Base-by-base conservation (phyloP, 495 filamentous ascomycete genomes). In the Recurvomyces mirabilis region DNA sequence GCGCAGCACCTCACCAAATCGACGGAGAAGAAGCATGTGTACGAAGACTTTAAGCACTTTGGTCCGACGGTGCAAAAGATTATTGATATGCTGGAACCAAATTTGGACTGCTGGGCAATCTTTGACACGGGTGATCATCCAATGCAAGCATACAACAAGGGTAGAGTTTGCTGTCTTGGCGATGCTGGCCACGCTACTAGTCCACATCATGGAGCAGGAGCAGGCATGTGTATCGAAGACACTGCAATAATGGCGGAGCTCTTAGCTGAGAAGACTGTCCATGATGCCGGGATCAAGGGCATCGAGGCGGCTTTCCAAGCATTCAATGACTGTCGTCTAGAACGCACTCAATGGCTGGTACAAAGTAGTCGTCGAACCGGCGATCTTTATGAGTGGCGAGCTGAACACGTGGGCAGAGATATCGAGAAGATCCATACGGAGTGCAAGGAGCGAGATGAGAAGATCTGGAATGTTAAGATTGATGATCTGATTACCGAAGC, bases 221-320 rank as follows among this genome's bases (percentile, higher is more conserved):
- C 48, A 1, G 48, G 34, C 1, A 51, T 51, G 22, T 38, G 34
- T 9, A 40, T 46, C 23, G 48, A 51, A 34, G 48, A 51, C 23
- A 35, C 43, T 2, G 23, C 23, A 7, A 24, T 46, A 10, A 38
- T 46, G 43, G 35, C 35, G 6, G 33, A 39, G 21, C 34, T 46
- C 6, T 21, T 46, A 9, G 35, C 22, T 2, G 29, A 22, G 10
- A 12, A 29, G 5, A 31, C 6, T 13, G 35, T 38, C 4, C 10
- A 10, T 5, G 15, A 26, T 17, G 35, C 21, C 3, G 43, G 33
- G 55, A 91, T 81, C 60, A 84, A 89, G 58, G 93, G 88, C 51
- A 91, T 26, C 26, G 51, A 19, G 29, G 47, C 15, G 21, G 54
- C 52, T 1, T 60, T 60, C 36, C 32, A 43, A 25, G 47, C 44